Evolutionary conservation across 2,329 filamentous ascomycete species (phyloP).

Genomic region (Diplodia intermedia): DNA sequence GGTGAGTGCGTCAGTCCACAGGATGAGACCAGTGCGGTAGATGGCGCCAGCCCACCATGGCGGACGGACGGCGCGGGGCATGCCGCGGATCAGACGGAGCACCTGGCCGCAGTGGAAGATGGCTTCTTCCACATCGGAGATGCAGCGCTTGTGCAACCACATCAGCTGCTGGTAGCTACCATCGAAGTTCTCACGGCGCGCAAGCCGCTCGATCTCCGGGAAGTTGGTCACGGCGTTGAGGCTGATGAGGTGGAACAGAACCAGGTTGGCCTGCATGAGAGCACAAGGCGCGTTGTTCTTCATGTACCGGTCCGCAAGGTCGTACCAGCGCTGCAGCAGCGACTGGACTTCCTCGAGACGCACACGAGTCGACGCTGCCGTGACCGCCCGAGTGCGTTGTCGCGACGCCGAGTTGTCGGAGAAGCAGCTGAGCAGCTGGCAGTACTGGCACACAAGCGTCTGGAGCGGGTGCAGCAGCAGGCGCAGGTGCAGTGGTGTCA

Average conservation of each 20-base stretch:
- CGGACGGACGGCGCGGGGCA: constrained; percentile 67
- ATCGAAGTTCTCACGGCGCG: constrained; percentile 66
- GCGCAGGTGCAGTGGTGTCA: constrained; percentile 67
- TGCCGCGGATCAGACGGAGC: constrained; percentile 65
- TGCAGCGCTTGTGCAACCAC: constrained; percentile 66
- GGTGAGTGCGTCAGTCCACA: constrained; percentile 68
- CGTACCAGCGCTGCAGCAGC: constrained; percentile 71
- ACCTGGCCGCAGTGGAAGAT: constrained; percentile 73
- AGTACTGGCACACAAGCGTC: constrained; percentile 67
- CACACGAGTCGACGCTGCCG: constrained; percentile 65
- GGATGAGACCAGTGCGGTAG: constrained; percentile 69
- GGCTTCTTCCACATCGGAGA: constrained; percentile 68
- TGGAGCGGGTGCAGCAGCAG: constrained; percentile 73
- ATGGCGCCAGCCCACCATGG: constrained; percentile 75
- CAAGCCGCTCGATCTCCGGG: constrained; percentile 70
- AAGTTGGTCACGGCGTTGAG: constrained; percentile 73
- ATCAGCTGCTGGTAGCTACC: constrained; percentile 62
- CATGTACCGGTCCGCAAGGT: constrained; percentile 64
- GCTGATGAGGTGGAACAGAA: constrained; percentile 74
- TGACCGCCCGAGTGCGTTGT: constrained; percentile 59
- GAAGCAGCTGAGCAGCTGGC: constrained; percentile 70
- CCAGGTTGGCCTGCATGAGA: constrained; percentile 69
- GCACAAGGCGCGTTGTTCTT: constrained; percentile 64
- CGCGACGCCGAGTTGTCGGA: constrained; percentile 59
- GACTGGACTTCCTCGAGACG: constrained; percentile 70